These are phyloP conservation scores for Psilocybe mexicana DNA, from an alignment of 1,284 basidiomycete species.

Conservation along the genomic window DNA sequence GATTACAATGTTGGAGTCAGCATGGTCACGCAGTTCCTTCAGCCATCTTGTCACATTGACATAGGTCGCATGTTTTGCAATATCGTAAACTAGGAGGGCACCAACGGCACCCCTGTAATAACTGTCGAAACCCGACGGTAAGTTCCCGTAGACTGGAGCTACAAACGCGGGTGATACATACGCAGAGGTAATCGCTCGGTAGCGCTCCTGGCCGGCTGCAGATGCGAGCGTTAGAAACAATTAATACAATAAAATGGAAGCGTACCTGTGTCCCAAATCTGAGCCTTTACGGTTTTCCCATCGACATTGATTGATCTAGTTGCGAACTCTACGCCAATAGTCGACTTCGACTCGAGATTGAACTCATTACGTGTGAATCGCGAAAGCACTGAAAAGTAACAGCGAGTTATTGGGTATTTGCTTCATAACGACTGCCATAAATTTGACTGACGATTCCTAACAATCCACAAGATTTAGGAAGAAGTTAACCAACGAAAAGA, in stretches of 20 bases:
- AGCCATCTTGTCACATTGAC: conserved; percentile 97
- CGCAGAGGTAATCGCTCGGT: conserved; percentile 98
- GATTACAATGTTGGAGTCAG: conserved; percentile 92
- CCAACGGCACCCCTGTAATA: conserved; percentile 99
- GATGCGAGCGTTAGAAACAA: not conserved
- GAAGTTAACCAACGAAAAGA: conserved; percentile 19
- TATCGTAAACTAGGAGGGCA: conserved; percentile 90
- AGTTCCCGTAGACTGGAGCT: not conserved
- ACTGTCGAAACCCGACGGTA: conserved; percentile 38
- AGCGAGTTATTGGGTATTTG: conserved; percentile 5
- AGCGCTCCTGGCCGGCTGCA: conserved; percentile 95
- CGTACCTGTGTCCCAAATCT: conserved; percentile 99
- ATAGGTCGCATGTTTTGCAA: conserved; percentile 94
- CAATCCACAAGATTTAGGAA: conserved; percentile 16
- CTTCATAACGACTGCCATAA: not conserved
- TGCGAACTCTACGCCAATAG: conserved; percentile 99
- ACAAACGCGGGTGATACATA: conserved; percentile 40
- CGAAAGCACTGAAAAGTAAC: conserved; percentile 63
- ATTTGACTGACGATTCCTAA: conserved; percentile 39
- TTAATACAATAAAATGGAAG: conserved; percentile 7
- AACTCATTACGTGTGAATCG: conserved; percentile 99
- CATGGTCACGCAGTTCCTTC: conserved; percentile 96
- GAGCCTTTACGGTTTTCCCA: conserved; percentile 96
- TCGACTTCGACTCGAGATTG: conserved; percentile 98
- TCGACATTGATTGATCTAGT: conserved; percentile 95